A percentile compares a stretch with the other conserved stretches of the same genome.
Evolutionary conservation across 208 protist species (phyloP).

Genomic region (Trypanosoma scelopori): DNA sequence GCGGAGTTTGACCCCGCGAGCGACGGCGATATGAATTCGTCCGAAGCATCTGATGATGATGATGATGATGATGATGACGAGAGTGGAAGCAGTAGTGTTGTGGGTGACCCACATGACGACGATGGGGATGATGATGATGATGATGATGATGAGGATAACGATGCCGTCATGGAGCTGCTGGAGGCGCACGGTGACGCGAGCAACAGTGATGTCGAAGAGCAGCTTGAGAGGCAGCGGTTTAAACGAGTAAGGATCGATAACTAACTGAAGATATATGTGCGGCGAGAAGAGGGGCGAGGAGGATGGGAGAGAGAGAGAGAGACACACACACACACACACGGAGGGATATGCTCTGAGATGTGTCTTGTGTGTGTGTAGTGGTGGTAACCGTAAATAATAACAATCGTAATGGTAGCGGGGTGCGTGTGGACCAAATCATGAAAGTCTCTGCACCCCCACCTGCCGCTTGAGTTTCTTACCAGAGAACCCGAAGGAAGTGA

Average conservation of each 20-base stretch:
- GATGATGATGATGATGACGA: conserved; percentile 26
- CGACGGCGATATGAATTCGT: conserved; percentile 41
- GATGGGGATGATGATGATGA: conserved; percentile 30
- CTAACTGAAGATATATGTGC: conserved; percentile 17
- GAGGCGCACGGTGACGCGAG: conserved; percentile 17
- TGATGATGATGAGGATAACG: conserved; percentile 28
- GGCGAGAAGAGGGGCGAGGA: no score
- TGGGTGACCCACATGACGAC: neutral
- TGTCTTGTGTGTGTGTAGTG: no score
- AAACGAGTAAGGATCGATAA: conserved; percentile 28
- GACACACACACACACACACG: neutral
- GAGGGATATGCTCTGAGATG: no score
- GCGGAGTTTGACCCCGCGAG: conserved; percentile 23
- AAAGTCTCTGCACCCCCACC: no score
- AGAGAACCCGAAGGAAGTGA: no score
- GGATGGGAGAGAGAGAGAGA: no score
- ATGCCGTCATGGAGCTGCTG: conserved; percentile 59
- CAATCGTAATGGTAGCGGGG: no score
- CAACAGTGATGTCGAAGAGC: conserved; percentile 4
- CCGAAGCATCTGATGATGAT: conserved; percentile 12
- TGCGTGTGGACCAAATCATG: no score
- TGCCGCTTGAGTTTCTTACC: no score
- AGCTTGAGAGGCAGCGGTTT: conserved; percentile 20
- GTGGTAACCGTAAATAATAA: no score
- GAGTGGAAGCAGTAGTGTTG: neutral